A percentile compares a stretch with the other conserved stretches of the same genome.
Evolutionary conservation across 2,329 filamentous ascomycete genomes (phyloP).

Genomic region (Spiromastix sp.): DNA sequence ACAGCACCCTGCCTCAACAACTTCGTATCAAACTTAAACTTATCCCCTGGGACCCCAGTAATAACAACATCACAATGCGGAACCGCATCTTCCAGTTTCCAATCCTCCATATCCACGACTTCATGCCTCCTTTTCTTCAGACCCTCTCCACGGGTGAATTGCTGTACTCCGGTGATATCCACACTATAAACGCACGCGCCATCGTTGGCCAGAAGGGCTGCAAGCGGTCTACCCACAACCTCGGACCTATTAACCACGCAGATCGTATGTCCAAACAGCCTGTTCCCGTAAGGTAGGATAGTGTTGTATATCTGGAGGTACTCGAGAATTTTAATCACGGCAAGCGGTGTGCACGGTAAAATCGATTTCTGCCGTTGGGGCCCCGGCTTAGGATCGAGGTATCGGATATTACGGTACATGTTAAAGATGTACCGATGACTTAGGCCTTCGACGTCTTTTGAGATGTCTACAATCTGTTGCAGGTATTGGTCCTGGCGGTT

Average conservation of each 20-base stretch:
- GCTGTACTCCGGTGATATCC: slow-evolving; percentile 80
- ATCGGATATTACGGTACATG: slow-evolving; percentile 98
- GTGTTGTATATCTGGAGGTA: slow-evolving; percentile 94
- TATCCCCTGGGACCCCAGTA: slow-evolving; percentile 77
- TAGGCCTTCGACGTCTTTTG: slow-evolving; percentile 92
- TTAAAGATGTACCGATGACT: slow-evolving; percentile 94
- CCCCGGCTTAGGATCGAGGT: slow-evolving; percentile 61
- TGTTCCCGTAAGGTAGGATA: slow-evolving; percentile 83
- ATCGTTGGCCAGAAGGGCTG: slow-evolving; percentile 89
- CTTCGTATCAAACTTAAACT: slow-evolving; percentile 79
- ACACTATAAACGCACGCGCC: slow-evolving; percentile 93
- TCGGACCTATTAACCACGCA: slow-evolving; percentile 95
- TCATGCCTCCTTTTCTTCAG: slow-evolving; percentile 79
- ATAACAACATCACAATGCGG: slow-evolving; percentile 91
- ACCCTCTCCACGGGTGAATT: slow-evolving; percentile 83
- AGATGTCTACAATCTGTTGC: slow-evolving; percentile 80
- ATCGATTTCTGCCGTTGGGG: slow-evolving; percentile 76
- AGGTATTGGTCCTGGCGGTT: slow-evolving; percentile 86
- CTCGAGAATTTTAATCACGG: slow-evolving; percentile 94
- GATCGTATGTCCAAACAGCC: slow-evolving; percentile 85
- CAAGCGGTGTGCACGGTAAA: slow-evolving; percentile 88
- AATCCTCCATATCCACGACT: slow-evolving; percentile 71
- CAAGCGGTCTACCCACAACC: slow-evolving; percentile 86
- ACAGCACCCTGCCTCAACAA: slow-evolving; percentile 80
- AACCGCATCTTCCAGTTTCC: slow-evolving; percentile 68